These are phyloP conservation scores for Cytospora piceicola DNA, from an alignment of 2,329 filamentous ascomycete genomes.

Conservation along the genomic window DNA sequence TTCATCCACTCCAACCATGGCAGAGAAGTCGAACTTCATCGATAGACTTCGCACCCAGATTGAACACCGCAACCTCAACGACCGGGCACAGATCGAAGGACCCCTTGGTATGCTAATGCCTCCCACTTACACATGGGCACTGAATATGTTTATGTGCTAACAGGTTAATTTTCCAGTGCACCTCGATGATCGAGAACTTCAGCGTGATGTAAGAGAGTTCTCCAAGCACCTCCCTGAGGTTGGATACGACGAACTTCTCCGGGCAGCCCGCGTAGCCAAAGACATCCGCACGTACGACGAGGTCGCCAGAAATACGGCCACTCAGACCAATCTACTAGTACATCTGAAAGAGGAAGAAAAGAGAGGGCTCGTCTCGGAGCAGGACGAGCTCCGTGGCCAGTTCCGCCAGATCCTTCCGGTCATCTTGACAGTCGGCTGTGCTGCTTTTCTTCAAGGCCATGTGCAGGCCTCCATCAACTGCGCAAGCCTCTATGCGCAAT, in stretches of 20 bases:
- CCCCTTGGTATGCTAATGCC: slow-evolving; percentile 25
- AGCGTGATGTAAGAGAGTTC: slow-evolving; percentile 43
- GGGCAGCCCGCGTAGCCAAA: slow-evolving; percentile 47
- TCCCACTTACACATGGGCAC: neutral
- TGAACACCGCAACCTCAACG: slow-evolving; percentile 23
- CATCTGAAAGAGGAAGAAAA: slow-evolving; percentile 43
- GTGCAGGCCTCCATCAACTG: slow-evolving; percentile 51
- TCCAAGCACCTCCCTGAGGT: slow-evolving; percentile 38
- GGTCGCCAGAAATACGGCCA: slow-evolving; percentile 39
- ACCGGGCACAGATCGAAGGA: slow-evolving; percentile 22
- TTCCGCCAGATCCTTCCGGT: slow-evolving; percentile 44
- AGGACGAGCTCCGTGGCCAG: slow-evolving; percentile 45
- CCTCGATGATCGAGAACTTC: slow-evolving; percentile 44
- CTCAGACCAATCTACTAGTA: slow-evolving; percentile 38
- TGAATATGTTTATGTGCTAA: neutral
- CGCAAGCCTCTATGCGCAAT: slow-evolving; percentile 40
- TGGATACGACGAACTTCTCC: slow-evolving; percentile 38
- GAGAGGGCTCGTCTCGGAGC: slow-evolving; percentile 42
- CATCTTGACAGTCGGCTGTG: slow-evolving; percentile 48
- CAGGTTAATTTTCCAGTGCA: slow-evolving; percentile 40
- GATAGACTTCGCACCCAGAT: slow-evolving; percentile 12
- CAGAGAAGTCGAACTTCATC: slow-evolving; percentile 6
- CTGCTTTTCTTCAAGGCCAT: slow-evolving; percentile 49
- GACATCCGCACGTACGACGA: slow-evolving; percentile 46
- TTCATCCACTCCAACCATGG: neutral